These are phyloP conservation scores for Cercospora beticola DNA, from an alignment of 2,329 filamentous ascomycete genomes.

Conservation along the genomic window DNA sequence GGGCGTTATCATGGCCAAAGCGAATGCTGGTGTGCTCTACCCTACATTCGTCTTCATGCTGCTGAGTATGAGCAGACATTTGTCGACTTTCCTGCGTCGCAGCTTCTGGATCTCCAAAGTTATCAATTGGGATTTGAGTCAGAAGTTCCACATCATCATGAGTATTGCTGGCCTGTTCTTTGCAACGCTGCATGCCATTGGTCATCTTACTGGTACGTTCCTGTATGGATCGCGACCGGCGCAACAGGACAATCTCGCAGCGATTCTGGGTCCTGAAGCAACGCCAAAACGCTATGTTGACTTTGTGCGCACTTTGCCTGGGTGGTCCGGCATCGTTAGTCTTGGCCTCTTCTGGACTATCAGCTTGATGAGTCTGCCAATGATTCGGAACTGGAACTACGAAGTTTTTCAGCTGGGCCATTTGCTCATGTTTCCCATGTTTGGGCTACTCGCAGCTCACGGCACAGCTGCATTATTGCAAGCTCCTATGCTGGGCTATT, in stretches of 20 bases:
- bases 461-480: constrained; percentile 54
- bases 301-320: constrained; percentile 51
- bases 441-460: constrained; percentile 57
- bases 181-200: constrained; percentile 55
- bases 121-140: constrained; percentile 58
- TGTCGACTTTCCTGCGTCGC: constrained; percentile 54
- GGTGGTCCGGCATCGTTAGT: constrained; percentile 52
- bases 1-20: constrained; percentile 58
- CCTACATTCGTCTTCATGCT: constrained; percentile 60
- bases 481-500: constrained; percentile 58
- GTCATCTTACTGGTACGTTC: constrained; percentile 56
- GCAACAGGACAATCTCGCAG: constrained; percentile 49
- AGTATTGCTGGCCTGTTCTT: constrained; percentile 53
- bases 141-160: constrained; percentile 58
- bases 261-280: constrained; percentile 46
- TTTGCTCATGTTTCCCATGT: constrained; percentile 59
- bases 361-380: constrained; percentile 51
- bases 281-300: constrained; percentile 47
- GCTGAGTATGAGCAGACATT: constrained; percentile 58
- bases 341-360: constrained; percentile 54
- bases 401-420: constrained; percentile 60
- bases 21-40: constrained; percentile 56
- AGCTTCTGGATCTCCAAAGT: constrained; percentile 55
- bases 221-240: constrained; percentile 49
- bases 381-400: constrained; percentile 53